Conservation (phyloP, 495 filamentous ascomycete species). For the Aspergillus hancockii region DNA sequence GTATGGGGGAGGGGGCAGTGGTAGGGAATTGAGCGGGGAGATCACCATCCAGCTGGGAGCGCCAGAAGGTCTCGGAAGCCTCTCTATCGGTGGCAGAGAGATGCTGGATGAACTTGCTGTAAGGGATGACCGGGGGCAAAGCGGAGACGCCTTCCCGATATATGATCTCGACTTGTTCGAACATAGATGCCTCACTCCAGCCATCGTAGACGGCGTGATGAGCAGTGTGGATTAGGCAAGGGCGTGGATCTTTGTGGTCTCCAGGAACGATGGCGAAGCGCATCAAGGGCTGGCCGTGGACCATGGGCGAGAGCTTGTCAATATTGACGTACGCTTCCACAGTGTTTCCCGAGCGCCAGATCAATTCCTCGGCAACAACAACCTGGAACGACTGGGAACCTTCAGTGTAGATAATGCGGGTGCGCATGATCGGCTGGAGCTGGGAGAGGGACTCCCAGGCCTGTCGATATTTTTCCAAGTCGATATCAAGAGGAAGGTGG, state of each 20-base stretch:
- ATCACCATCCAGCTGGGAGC: conserved; percentile 40
- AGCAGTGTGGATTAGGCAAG: conserved; percentile 26
- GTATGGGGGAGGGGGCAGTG: conserved; percentile 8
- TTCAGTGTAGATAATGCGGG: conserved; percentile 34
- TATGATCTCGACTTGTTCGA: conserved; percentile 14
- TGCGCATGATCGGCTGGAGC: conserved; percentile 40
- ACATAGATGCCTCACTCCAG: conserved; percentile 19
- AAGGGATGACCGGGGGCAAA: background rate
- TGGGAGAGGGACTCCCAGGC: conserved; percentile 40
- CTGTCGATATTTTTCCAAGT: conserved; percentile 27
- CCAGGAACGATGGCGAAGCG: conserved; percentile 41
- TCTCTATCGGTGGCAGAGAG: conserved; percentile 20
- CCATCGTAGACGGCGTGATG: conserved; percentile 39
- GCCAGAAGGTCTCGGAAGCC: conserved; percentile 32
- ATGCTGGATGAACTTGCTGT: conserved; percentile 31
- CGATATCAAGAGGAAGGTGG: background rate
- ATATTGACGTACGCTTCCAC: conserved; percentile 30
- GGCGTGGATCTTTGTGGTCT: background rate
- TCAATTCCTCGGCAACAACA: conserved; percentile 7
- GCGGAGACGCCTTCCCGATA: conserved; percentile 2
- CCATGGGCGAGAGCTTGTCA: conserved; percentile 40
- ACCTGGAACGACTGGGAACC: conserved; percentile 9
- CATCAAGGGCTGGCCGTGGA: conserved; percentile 44
- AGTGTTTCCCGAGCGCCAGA: conserved; percentile 9
- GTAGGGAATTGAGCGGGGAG: conserved; percentile 47